Evolutionary conservation across 2,329 filamentous ascomycete genomes (phyloP).

Genomic region (Simplicillium sp.): DNA sequence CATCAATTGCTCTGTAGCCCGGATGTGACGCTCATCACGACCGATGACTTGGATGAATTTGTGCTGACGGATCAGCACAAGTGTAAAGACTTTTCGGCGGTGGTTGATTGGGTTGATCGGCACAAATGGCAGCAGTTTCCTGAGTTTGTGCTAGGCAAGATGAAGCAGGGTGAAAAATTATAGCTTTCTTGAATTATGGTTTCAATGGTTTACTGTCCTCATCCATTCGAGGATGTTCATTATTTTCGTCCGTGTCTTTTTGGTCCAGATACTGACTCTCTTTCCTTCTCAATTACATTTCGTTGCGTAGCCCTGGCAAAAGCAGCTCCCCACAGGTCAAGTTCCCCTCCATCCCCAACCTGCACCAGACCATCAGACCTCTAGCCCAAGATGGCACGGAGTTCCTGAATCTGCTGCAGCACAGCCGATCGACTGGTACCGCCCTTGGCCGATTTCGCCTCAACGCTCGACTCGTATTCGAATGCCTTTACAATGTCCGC

Average conservation of each 20-base stretch:
- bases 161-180: too few relatives aligned
- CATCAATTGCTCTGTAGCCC: conserved; percentile 8
- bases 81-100: conserved; percentile 7
- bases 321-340: too few relatives aligned
- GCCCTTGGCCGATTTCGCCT: conserved; percentile 64
- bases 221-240: too few relatives aligned
- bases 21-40: conserved; percentile 7
- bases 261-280: too few relatives aligned
- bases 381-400: conserved; percentile 22
- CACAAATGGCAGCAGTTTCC: conserved; percentile 9
- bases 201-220: too few relatives aligned
- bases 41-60: conserved; percentile 8
- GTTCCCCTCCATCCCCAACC: too few relatives aligned
- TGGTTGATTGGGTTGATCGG: conserved; percentile 9
- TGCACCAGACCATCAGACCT: too few relatives aligned
- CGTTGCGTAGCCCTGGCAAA: too few relatives aligned
- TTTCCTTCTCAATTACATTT: too few relatives aligned
- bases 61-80: conserved; percentile 7
- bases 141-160: conserved; percentile 1
- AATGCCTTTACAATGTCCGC: conserved; percentile 63
- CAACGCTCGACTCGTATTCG: conserved; percentile 71
- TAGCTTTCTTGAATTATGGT: too few relatives aligned
- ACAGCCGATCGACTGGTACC: conserved; percentile 64
- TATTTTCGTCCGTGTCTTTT: too few relatives aligned
- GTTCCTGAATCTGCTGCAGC: conserved; percentile 47